Evolutionary conservation across 805 yeast genomes (phyloP), one percentile per base, ranked within the genome.

Genomic region (Millerago galiae): DNA sequence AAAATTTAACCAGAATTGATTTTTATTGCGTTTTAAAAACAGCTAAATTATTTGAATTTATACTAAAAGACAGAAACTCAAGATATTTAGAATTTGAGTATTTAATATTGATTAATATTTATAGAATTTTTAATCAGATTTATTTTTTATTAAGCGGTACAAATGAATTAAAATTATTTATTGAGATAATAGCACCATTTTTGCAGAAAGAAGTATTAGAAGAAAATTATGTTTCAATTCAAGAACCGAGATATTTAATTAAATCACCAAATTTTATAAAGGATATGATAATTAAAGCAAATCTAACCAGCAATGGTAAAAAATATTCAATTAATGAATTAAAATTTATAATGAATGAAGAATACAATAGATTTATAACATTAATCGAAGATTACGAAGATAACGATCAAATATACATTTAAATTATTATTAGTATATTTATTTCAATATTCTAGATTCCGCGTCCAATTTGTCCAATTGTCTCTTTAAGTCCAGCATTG

Each of bases 381-480:
- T 14, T 34, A 10, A 34, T 42, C 42, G 46, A 42, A 3, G 43
- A 35, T n/a, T 37, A 42, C 31, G 45, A 39, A 21, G 34, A 32
- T 26, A 28, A 36, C 13, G 15, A 17, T 31, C 43, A 43, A 13
- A 18, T 17, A 12, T 35, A 30, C 17, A 25, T 14, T 35, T 14
- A 35, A 25, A 33, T 62, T n/a, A n/a, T n/a, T n/a, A n/a, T n/a
- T n/a, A n/a, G n/a, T n/a, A n/a, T n/a, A n/a, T n/a, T 66, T n/a
- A 67, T 61, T 43, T 50, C n/a, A 53, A 43, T 21, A 81, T 67
- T 27, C 70, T 68, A 31, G 76, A 72, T 52, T 91, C 98, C 3
- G 95, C 81, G 48, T 86, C 90, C 12, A 90, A 67, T 63, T 88
- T 89, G 60, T 93, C 99, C 16, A 79, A 77, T 43, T 87, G 95